Evolutionary conservation across 1,139 yeast species (phyloP), one percentile per base, ranked within the genome.

Genomic region (Pichia sp.): DNA sequence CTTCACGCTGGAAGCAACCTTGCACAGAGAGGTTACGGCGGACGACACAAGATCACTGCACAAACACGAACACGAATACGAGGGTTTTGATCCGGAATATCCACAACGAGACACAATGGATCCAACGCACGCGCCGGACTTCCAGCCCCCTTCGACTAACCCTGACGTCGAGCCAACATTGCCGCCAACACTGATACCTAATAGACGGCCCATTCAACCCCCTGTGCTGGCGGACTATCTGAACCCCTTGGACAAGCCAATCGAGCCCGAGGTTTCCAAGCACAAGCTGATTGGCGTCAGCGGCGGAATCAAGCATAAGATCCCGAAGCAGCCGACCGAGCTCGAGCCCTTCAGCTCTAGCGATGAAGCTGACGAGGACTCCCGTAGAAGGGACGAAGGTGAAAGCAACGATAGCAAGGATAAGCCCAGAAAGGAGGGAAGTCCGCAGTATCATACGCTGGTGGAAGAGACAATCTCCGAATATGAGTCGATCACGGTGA

Each of bases 51-150:
- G 24, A 20, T 20, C 24, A 20, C 24, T 20, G 24, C 24, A 20
- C 24, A 20, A 20, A 20, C 24, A 20, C 24, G 24, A 20, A 20
- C 3, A 20, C 24, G 24, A 20, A 20, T 20, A 20, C 2, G 24
- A 20, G 24, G 24, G 24, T 20, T 20, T 20, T 20, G 24, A 20
- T 20, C 24, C 24, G 24, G 24, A 20, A 20, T 20, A 20, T 20
- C 24, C 24, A 20, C 24, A 12, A 3, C 9, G 12, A 31, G 34
- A 36, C 16, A 44, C 31, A 49, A 86, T 87, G 95, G 95, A 87
- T 67, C 95, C 95, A 34, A 85, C 88, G 6, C 80, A 83, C 71
- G 93, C 86, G 63, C 92, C 93, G 34, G 81, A 85, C 67, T 87
- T 86, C 68, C 79, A 81, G 50, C 91, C 92, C 8, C 89, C 91